Evolutionary conservation across 1,284 basidiomycete genomes (phyloP), one percentile per base, ranked within the genome.

Genomic region (Xerocomus alliaceus): DNA sequence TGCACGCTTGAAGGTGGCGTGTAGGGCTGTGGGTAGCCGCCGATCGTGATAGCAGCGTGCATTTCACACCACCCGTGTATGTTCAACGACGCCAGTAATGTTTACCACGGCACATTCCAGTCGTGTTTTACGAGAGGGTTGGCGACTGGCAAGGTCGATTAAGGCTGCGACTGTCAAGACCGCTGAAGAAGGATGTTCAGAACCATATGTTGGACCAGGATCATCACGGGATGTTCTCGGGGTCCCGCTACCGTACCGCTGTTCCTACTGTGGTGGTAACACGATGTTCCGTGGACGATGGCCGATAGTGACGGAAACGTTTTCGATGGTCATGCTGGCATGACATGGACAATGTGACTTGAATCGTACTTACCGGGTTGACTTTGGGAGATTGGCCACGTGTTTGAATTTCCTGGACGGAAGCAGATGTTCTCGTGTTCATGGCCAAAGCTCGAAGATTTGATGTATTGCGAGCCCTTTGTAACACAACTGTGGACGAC

Each of bases 1-100:
- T 42, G 28, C 66, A 66, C 24, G 45, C 56, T 35, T 32, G 67
- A 20, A 67, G 51, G 56, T 39, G 58, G 60, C 61, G 52, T 71
- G 69, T 61, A 56, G 35, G 58, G 56, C 46, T 65, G 56, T 8
- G 54, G 49, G 53, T 15, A 46, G 20, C 28, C 48, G 56, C 55
- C 35, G 48, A 58, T 66, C 29, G 26, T 31, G 53, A 49, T 58
- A 42, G 29, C 18, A 20, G 28, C 49, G 32, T 6, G n/a, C 28
- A 44, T 50, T 44, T n/a, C 37, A 48, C 48, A 39, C 52, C 39
- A 49, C 45, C 54, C 41, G 57, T 46, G 31, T 45, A 57, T 45
- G 50, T 34, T n/a, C n/a, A n/a, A n/a, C 49, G 53, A 29, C 18
- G 28, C 17, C 20, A 22, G 24, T 28, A 17, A 44, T 24, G 20